phyloP scores from a whole-genome alignment of 2,329 filamentous ascomycete species.

The Pestalotiopsis sp. region DNA sequence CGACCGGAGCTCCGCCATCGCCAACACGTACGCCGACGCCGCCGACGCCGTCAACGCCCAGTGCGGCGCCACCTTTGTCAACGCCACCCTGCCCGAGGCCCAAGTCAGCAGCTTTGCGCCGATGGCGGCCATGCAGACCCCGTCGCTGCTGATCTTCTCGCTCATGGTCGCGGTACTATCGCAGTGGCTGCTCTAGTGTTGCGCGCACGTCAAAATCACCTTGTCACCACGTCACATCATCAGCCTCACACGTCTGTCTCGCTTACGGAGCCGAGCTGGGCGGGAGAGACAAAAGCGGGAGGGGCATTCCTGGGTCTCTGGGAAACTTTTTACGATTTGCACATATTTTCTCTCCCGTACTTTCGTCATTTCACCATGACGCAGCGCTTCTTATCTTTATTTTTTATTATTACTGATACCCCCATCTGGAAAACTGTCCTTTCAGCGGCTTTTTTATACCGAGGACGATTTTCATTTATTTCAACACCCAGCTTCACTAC shows the following conservation, averaged over 20 bases:
- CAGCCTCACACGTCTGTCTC: background rate
- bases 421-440: background rate
- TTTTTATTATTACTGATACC: background rate
- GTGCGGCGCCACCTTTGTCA: slow-evolving; percentile 61
- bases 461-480: background rate
- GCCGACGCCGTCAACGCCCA: slow-evolving; percentile 72
- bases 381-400: background rate
- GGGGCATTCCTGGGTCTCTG: background rate
- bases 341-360: background rate
- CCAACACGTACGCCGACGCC: slow-evolving; percentile 68
- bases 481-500: background rate
- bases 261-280: background rate
- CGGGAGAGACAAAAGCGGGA: background rate
- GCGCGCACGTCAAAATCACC: background rate
- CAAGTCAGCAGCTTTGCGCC: slow-evolving; percentile 23
- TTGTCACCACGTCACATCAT: background rate
- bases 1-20: slow-evolving; percentile 67
- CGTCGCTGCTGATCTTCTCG: slow-evolving; percentile 22
- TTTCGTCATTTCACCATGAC: background rate
- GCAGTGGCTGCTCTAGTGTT: slow-evolving; percentile 22
- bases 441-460: background rate
- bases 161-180: slow-evolving; percentile 23
- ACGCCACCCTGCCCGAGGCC: slow-evolving; percentile 50
- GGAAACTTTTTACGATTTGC: background rate
- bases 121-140: slow-evolving; percentile 18